Percentiles rank a stretch among this genome's conserved stretches.
These are phyloP conservation scores for Hymenoscyphus scutula DNA, from an alignment of 2,329 filamentous ascomycete genomes.

Conservation along the genomic window DNA sequence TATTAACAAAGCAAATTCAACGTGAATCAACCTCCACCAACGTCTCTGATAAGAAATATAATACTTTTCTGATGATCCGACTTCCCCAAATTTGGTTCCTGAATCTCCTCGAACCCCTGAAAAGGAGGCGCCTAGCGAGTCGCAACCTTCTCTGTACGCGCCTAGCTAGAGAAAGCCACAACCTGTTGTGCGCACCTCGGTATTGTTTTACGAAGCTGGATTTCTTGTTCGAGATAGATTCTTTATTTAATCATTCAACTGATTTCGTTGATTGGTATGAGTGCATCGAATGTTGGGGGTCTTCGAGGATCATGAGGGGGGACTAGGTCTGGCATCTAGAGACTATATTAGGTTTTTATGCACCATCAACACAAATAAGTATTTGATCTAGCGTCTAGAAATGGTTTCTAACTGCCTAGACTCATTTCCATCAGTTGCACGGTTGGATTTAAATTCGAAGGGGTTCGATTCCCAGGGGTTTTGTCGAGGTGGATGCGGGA, in stretches of 20 bases:
- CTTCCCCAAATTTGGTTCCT: neutral
- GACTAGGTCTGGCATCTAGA: neutral
- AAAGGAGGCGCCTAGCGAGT: conserved; percentile 4
- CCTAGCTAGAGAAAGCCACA: neutral
- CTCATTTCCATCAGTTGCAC: neutral
- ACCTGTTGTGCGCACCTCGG: neutral
- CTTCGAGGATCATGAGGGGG: neutral
- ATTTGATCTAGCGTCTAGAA: neutral
- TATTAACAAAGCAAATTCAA: neutral
- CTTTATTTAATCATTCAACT: neutral
- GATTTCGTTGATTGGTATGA: neutral
- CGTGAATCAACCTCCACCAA: neutral
- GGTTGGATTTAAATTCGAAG: neutral
- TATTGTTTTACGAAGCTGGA: neutral
- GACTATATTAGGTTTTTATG: neutral
- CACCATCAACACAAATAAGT: neutral
- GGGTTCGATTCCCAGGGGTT: neutral
- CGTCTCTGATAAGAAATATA: neutral
- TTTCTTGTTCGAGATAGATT: neutral
- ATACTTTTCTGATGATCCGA: neutral
- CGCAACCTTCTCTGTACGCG: neutral
- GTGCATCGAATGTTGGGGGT: neutral
- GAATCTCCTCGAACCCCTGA: neutral
- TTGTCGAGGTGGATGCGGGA: neutral
- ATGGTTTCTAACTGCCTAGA: neutral